These are phyloP conservation scores for Stemphylium lycopersici DNA, from an alignment of 2,329 filamentous ascomycete species.

Conservation along the genomic window DNA sequence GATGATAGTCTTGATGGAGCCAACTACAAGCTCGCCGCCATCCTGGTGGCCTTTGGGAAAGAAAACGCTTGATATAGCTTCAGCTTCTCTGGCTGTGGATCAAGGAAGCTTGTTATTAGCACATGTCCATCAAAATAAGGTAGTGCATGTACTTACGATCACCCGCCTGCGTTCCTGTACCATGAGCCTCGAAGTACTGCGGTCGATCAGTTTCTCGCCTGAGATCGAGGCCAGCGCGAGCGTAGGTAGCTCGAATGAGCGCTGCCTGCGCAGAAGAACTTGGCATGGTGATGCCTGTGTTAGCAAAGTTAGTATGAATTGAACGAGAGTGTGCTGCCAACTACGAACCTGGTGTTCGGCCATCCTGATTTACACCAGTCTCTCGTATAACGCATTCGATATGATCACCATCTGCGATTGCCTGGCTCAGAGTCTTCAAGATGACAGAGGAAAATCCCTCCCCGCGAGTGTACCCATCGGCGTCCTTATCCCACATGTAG, in stretches of 20 bases:
- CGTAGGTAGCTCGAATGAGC: slow-evolving; percentile 43
- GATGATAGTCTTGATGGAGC: slow-evolving; percentile 45
- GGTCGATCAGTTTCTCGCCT: slow-evolving; percentile 1
- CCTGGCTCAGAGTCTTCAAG: slow-evolving; percentile 58
- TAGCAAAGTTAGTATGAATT: no score
- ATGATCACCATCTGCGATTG: slow-evolving; percentile 55
- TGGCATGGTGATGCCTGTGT: slow-evolving; percentile 46
- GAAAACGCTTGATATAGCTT: slow-evolving; percentile 19
- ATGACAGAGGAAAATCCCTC: slow-evolving; percentile 60
- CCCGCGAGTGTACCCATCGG: slow-evolving; percentile 59
- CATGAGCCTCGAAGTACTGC: slow-evolving; percentile 38
- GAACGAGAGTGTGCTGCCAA: no score
- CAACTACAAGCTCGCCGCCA: background rate
- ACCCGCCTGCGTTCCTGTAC: background rate
- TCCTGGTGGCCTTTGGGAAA: background rate
- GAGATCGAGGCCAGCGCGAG: slow-evolving; percentile 44
- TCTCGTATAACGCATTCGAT: slow-evolving; percentile 51
- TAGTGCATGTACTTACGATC: background rate
- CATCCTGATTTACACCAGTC: slow-evolving; percentile 49
- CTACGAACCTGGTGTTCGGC: slow-evolving; percentile 38
- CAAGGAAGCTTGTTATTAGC: no score
- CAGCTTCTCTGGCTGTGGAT: background rate
- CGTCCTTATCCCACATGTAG: slow-evolving; percentile 47
- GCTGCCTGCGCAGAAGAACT: slow-evolving; percentile 53
- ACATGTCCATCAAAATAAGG: no score